Conservation (phyloP, 2,329 filamentous ascomycete genomes). For the Cucurbitaria berberidis region DNA sequence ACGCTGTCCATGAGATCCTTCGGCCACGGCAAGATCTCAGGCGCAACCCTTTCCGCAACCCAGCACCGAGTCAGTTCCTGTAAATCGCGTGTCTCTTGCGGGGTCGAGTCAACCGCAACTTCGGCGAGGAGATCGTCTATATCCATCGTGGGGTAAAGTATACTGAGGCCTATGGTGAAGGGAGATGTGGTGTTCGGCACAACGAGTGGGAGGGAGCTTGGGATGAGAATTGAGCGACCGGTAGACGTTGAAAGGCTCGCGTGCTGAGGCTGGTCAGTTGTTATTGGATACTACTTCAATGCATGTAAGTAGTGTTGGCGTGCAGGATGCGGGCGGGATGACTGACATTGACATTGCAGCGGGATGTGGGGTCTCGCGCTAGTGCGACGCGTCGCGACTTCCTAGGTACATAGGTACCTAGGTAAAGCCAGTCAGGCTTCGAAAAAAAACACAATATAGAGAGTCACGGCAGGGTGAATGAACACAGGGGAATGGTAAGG, state of each 20-base stretch:
- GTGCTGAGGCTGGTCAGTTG: neutral
- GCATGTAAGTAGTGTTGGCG: constrained; percentile 11
- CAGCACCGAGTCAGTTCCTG: constrained; percentile 89
- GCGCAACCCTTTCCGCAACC: constrained; percentile 88
- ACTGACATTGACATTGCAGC: constrained; percentile 4
- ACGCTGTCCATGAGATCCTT: constrained; percentile 81
- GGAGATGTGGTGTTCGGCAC: no score
- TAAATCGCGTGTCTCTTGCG: constrained; percentile 73
- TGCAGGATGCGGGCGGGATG: constrained; percentile 14
- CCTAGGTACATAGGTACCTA: neutral
- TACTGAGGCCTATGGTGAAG: no score
- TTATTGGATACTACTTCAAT: neutral
- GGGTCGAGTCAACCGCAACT: constrained; percentile 53
- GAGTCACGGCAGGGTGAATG: neutral
- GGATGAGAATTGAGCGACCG: neutral
- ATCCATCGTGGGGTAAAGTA: constrained; percentile 45
- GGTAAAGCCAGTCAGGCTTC: neutral
- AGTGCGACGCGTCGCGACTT: constrained; percentile 2
- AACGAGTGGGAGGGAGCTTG: neutral
- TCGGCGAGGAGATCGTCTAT: constrained; percentile 61
- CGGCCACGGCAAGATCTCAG: constrained; percentile 84
- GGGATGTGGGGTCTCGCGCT: neutral
- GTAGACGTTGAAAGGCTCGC: neutral
- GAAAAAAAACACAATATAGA: neutral
- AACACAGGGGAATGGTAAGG: constrained; percentile 1